Conservation (phyloP, 768 basidiomycete genomes). For the Pleurotus salmoneostramineus region DNA sequence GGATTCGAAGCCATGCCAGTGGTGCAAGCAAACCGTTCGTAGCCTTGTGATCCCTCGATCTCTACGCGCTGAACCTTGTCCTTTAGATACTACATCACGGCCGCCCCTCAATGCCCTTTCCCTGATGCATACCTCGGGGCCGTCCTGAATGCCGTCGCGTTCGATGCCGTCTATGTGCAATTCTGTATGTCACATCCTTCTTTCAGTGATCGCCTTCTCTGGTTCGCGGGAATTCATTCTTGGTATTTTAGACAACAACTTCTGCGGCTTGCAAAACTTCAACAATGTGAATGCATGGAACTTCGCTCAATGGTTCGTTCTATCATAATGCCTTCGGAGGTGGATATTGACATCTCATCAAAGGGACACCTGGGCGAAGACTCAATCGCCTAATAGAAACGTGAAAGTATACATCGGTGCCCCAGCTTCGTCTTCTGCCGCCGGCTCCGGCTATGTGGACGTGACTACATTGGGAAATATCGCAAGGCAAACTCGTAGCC, state of each 20-base stretch:
- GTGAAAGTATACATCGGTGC: constrained; percentile 57
- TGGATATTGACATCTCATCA: neutral
- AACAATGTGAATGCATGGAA: constrained; percentile 43
- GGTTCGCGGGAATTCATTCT: neutral
- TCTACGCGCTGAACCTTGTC: neutral
- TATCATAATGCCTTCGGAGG: neutral
- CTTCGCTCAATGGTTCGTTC: constrained; percentile 37
- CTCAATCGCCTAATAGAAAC: constrained; percentile 43
- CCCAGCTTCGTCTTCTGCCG: constrained; percentile 46
- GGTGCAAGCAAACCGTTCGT: constrained; percentile 45
- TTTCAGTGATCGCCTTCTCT: neutral
- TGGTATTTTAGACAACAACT: constrained; percentile 31
- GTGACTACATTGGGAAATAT: constrained; percentile 36
- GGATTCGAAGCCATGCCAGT: constrained; percentile 37
- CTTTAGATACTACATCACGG: constrained; percentile 50
- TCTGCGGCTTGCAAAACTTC: constrained; percentile 40
- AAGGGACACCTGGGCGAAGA: constrained; percentile 58
- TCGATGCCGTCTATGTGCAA: constrained; percentile 67
- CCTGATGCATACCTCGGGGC: constrained; percentile 54
- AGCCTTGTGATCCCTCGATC: neutral
- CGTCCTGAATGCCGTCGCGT: constrained; percentile 52
- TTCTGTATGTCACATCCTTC: constrained; percentile 30
- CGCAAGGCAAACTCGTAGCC: constrained; percentile 31
- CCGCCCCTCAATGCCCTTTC: constrained; percentile 54
- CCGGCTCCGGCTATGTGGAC: constrained; percentile 50